phyloP scores from a whole-genome alignment of 306 rosid genomes.

The Vicia sativa region DNA sequence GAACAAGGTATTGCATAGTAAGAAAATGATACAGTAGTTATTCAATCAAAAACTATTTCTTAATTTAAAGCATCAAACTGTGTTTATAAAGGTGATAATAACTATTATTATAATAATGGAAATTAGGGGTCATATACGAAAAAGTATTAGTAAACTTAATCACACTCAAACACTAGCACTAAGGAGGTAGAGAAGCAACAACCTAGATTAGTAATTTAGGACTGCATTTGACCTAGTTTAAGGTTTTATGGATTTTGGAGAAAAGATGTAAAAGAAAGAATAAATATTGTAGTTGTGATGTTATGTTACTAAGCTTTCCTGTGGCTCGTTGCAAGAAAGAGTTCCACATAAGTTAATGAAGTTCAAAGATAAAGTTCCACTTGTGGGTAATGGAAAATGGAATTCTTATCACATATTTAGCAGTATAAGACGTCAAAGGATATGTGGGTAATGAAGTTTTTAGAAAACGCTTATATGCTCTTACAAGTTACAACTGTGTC shows the following conservation, averaged over 20 bases:
- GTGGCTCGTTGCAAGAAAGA: too few relatives aligned
- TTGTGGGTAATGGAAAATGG: too few relatives aligned
- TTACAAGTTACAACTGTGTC: too few relatives aligned
- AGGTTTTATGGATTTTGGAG: not conserved
- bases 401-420: too few relatives aligned
- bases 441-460: too few relatives aligned
- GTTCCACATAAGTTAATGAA: too few relatives aligned
- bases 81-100: slow-evolving; percentile 7
- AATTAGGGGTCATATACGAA: not conserved
- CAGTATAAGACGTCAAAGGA: too few relatives aligned
- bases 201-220: not conserved
- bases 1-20: not conserved
- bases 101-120: not conserved
- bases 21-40: not conserved
- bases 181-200: not conserved
- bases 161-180: slow-evolving; percentile 1
- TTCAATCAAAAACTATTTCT: slow-evolving; percentile 4
- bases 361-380: too few relatives aligned
- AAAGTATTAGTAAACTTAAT: slow-evolving; percentile 21
- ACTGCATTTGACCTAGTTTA: not conserved
- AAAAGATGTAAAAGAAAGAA: too few relatives aligned
- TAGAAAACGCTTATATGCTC: too few relatives aligned
- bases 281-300: too few relatives aligned
- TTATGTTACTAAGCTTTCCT: too few relatives aligned
- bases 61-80: slow-evolving; percentile 13